Conservation (phyloP, 139 green algal genomes). For the Dunaliella primolecta region DNA sequence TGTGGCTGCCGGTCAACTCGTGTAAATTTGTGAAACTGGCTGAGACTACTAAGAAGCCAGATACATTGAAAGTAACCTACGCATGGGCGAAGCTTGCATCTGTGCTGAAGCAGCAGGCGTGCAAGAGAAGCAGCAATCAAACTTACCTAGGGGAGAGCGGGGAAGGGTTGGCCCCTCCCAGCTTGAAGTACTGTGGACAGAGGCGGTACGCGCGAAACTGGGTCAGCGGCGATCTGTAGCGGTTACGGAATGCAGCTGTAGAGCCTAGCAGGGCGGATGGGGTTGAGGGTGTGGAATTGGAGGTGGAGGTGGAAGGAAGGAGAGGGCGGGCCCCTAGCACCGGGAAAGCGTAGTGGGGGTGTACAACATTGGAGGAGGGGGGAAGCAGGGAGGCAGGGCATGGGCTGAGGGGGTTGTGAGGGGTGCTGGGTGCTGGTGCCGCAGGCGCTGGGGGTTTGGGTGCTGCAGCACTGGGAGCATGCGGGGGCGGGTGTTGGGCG, state of each 20-base stretch:
- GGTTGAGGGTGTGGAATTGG: neutral
- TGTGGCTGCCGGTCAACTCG: too few species aligned
- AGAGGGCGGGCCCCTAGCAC: neutral
- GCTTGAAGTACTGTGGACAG: neutral
- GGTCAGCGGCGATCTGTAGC: neutral
- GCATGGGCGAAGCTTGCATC: too few species aligned
- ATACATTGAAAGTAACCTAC: too few species aligned
- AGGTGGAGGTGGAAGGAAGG: neutral
- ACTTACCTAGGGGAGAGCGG: neutral
- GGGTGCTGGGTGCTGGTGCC: neutral
- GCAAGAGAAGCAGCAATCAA: too few species aligned
- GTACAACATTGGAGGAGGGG: neutral
- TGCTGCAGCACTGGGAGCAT: neutral
- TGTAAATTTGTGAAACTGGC: too few species aligned
- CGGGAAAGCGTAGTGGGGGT: neutral
- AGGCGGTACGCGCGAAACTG: slow-evolving; percentile 7
- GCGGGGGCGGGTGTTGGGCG: too few species aligned
- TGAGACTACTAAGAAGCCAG: too few species aligned
- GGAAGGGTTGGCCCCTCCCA: neutral
- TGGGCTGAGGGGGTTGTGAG: neutral
- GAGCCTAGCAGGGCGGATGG: neutral
- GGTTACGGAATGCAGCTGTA: neutral
- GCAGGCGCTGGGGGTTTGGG: neutral
- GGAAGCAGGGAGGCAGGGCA: neutral
- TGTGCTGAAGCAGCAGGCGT: too few species aligned